phyloP scores from a whole-genome alignment of 2,329 filamentous ascomycete genomes.

The Cytospora chrysosperma region DNA sequence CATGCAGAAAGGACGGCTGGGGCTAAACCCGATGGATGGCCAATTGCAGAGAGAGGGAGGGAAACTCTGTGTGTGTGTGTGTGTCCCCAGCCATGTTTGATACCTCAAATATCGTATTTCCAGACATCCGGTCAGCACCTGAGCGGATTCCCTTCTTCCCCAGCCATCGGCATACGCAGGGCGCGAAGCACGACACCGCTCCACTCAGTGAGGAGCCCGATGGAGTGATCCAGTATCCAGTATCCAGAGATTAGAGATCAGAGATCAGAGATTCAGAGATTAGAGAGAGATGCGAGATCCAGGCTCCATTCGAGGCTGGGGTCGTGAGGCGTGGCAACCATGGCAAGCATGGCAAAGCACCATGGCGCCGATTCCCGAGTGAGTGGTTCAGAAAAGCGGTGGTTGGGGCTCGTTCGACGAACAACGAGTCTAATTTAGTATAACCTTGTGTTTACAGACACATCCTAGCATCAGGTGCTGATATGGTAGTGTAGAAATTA shows the following conservation, averaged over 20 bases:
- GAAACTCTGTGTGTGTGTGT: background rate
- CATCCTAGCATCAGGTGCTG: background rate
- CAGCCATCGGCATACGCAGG: constrained; percentile 20
- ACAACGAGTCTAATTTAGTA: constrained; percentile 2
- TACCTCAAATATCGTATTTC: background rate
- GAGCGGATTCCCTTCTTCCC: constrained; percentile 16
- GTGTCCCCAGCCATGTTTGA: constrained; percentile 7
- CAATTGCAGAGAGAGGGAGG: too few species aligned
- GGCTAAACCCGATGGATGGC: constrained; percentile 22
- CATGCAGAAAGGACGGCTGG: constrained; percentile 27
- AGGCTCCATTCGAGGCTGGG: constrained; percentile 1
- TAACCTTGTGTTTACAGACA: background rate
- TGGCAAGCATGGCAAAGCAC: background rate
- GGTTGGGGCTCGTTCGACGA: constrained; percentile 17
- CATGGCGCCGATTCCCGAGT: constrained; percentile 1
- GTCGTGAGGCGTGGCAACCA: background rate
- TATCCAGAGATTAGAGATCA: background rate
- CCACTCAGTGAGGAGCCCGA: background rate
- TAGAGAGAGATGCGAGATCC: constrained; percentile 10
- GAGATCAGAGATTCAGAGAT: background rate
- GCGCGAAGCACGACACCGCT: background rate
- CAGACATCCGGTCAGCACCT: background rate
- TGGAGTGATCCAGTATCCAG: background rate
- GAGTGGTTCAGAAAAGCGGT: constrained; percentile 15
- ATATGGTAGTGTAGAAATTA: too few species aligned